Percentiles rank a stretch among this genome's conserved stretches.
These are phyloP conservation scores for Pneumocystis oryctolagi DNA, from an alignment of 1,139 yeast species.

Conservation along the genomic window DNA sequence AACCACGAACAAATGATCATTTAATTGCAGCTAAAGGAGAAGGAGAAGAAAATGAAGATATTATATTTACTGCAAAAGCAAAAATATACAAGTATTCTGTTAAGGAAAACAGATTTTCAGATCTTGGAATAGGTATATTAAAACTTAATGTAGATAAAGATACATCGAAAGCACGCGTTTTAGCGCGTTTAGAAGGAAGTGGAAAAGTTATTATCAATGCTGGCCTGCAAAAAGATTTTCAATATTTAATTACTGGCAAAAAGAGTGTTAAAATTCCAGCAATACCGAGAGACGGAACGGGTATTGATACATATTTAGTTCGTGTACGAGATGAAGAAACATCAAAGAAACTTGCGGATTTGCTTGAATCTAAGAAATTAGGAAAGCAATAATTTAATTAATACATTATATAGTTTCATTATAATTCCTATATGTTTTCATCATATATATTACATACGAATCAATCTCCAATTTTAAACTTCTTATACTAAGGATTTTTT, in stretches of 20 bases:
- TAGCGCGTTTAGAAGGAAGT: constrained; percentile 80
- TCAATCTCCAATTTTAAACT: neutral
- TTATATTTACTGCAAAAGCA: constrained; percentile 49
- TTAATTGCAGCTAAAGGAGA: constrained; percentile 39
- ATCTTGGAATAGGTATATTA: constrained; percentile 70
- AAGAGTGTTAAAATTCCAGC: constrained; percentile 46
- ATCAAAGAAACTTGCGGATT: constrained; percentile 38
- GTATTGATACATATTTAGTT: constrained; percentile 46
- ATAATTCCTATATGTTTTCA: neutral
- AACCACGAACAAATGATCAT: constrained; percentile 15
- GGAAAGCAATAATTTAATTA: neutral
- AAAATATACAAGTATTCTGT: constrained; percentile 37
- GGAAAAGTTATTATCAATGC: constrained; percentile 63
- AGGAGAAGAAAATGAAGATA: constrained; percentile 76
- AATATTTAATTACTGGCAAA: constrained; percentile 25
- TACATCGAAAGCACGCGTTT: constrained; percentile 49
- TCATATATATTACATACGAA: neutral
- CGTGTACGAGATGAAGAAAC: constrained; percentile 60
- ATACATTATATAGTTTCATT: neutral
- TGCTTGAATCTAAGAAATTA: neutral
- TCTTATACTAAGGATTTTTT: neutral
- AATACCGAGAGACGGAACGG: constrained; percentile 29
- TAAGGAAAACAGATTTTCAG: constrained; percentile 35
- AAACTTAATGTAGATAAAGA: constrained; percentile 51
- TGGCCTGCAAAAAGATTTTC: constrained; percentile 20